A percentile compares a stretch with the other conserved stretches of the same genome.
These are phyloP conservation scores for Oryza rufipogon DNA, from an alignment of 176 grass and related monocot genomes.

Conservation along the genomic window DNA sequence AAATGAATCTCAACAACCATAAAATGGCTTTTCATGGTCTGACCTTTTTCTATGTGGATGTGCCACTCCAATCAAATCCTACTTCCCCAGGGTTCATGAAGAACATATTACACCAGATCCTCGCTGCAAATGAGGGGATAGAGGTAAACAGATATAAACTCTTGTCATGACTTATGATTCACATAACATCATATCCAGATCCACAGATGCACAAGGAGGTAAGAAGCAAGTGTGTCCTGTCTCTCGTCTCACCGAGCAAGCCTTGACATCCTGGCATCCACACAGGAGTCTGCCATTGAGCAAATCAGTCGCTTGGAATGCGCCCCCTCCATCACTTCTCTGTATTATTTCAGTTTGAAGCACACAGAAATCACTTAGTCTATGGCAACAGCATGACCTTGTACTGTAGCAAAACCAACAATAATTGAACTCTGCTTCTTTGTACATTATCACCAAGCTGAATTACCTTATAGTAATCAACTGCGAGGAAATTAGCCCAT, in stretches of 20 bases:
- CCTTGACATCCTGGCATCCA: constrained; percentile 61
- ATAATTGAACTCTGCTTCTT: background rate
- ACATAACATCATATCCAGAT: background rate
- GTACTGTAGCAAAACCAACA: background rate
- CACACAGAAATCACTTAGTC: background rate
- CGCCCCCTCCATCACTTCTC: constrained; percentile 72
- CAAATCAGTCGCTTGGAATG: constrained; percentile 61
- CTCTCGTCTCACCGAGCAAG: constrained; percentile 51
- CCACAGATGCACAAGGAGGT: background rate
- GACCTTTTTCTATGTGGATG: background rate
- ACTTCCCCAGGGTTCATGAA: constrained; percentile 8
- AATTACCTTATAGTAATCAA: constrained; percentile 81
- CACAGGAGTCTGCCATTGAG: constrained; percentile 73
- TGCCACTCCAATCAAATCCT: constrained; percentile 1
- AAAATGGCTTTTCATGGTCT: background rate
- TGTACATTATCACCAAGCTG: background rate
- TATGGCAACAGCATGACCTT: background rate
- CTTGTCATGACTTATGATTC: background rate
- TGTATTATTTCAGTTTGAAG: constrained; percentile 36
- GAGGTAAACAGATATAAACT: background rate
- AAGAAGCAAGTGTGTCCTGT: background rate
- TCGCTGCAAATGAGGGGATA: constrained; percentile 17
- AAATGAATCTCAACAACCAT: background rate
- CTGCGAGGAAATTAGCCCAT: constrained; percentile 74
- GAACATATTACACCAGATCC: constrained; percentile 46